phyloP scores from a whole-genome alignment of 83 land plant genomes.

The Isoetes engelmannii region DNA sequence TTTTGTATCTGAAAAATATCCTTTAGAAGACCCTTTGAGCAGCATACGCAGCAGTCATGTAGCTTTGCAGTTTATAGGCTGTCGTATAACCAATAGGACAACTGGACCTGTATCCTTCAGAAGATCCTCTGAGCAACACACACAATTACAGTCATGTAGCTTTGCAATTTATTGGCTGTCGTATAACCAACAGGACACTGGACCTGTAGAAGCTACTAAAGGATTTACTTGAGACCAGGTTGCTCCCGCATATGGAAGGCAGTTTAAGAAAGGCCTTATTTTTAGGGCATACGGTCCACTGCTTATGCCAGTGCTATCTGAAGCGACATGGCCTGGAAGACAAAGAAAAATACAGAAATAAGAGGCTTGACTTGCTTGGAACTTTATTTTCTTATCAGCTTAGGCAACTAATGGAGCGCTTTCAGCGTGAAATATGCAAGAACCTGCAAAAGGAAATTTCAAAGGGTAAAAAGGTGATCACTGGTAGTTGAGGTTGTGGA shows the following conservation, averaged over 20 bases:
- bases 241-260: conserved; percentile 1
- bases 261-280: neutral
- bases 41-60: too few species aligned
- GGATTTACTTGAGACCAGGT: neutral
- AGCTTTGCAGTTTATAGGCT: too few species aligned
- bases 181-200: too few species aligned
- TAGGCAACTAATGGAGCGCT: neutral
- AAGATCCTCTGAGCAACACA: too few species aligned
- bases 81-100: too few species aligned
- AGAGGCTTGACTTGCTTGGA: neutral
- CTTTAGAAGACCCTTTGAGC: too few species aligned
- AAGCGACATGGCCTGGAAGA: neutral
- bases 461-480: neutral
- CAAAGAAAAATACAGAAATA: neutral
- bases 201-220: neutral
- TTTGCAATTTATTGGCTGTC: too few species aligned
- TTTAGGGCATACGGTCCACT: neutral
- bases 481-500: neutral
- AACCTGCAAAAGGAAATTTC: neutral
- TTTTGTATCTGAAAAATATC: too few species aligned
- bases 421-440: conserved; percentile 1
- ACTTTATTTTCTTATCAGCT: neutral
- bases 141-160: too few species aligned
- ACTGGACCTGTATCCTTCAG: too few species aligned
- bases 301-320: neutral